Base-by-base conservation (phyloP, 169 alveolate species). In the Eimeria tenella region DNA sequence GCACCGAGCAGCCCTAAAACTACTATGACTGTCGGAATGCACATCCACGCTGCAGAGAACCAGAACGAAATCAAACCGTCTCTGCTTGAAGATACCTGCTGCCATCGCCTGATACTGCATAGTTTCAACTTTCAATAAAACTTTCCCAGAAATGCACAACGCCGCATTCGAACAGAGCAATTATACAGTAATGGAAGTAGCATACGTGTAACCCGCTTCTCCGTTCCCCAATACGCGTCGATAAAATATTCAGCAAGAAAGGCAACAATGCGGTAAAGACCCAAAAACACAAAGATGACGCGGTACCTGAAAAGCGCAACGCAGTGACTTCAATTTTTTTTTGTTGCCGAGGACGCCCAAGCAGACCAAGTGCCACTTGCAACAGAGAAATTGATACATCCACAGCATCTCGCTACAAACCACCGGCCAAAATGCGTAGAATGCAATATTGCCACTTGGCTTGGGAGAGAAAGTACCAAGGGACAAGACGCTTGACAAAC, bases 181-280 rank as follows among this genome's bases (percentile, higher is more conserved):
- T 68, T 9, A 4, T 21, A 68, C 42, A 3, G 19, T 68, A 58
- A 58, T 58, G 19, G 11, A 58, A 58, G 68, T 10, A 17, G 11
- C 90, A 3, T 52, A 82, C 90, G 55, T 15, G 15, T 8, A 49
- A 82, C 71, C 10, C 42, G 71, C 71, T 82, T n/a, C 55, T 25
- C 75, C 9, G 68, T 52, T 17, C 75, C 75, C 94, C 94, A 90
- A 23, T 75, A 71, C 19, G 8, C 42, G 70, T 90, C 94, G 55
- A 90, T 77, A 77, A 81, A 90, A 19, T 90, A 81, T 52, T 90
- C 94, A n/a, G 91, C 50, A 7, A 90, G 82, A 70, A 90, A 90
- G 17, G 75, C 25, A 58, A 90, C 73, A 25, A 90, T 58, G 58
- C 73, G 73, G 73, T 90, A 90, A 31, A 90, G 63, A 21, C 90